phyloP scores from a whole-genome alignment of 768 basidiomycete species.

The Tricholoma hemisulphureum region DNA sequence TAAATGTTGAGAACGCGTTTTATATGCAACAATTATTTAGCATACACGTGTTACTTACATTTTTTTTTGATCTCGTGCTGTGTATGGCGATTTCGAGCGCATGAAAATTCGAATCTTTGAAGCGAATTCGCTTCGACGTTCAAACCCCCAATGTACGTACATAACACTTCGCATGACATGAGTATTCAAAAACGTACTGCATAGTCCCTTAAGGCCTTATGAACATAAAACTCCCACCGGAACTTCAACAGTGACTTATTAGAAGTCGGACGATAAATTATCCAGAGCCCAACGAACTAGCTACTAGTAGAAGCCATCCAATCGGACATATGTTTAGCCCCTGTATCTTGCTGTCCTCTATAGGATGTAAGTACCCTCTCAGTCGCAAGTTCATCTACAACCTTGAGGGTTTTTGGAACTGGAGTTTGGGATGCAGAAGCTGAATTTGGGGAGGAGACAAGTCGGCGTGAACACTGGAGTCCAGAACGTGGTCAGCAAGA shows the following conservation, averaged over 20 bases:
- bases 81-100: too few species aligned
- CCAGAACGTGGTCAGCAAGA: not conserved
- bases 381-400: constrained; percentile 70
- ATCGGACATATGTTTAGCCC: constrained; percentile 40
- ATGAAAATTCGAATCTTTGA: too few species aligned
- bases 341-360: constrained; percentile 43
- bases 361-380: constrained; percentile 68
- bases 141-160: too few species aligned
- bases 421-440: constrained; percentile 58
- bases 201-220: too few species aligned
- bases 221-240: too few species aligned
- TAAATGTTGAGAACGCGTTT: constrained; percentile 7
- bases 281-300: not conserved
- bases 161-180: too few species aligned
- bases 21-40: constrained; percentile 4
- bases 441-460: constrained; percentile 41
- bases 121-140: too few species aligned
- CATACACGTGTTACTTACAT: not conserved
- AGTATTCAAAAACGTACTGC: too few species aligned
- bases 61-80: too few species aligned
- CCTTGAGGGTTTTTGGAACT: constrained; percentile 52
- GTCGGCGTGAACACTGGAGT: constrained; percentile 57
- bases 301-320: constrained; percentile 11
- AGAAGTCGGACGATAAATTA: not conserved
- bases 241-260: too few species aligned